These are phyloP conservation scores for Aureobasidium vineae DNA, from an alignment of 2,329 filamentous ascomycete species.

Conservation along the genomic window DNA sequence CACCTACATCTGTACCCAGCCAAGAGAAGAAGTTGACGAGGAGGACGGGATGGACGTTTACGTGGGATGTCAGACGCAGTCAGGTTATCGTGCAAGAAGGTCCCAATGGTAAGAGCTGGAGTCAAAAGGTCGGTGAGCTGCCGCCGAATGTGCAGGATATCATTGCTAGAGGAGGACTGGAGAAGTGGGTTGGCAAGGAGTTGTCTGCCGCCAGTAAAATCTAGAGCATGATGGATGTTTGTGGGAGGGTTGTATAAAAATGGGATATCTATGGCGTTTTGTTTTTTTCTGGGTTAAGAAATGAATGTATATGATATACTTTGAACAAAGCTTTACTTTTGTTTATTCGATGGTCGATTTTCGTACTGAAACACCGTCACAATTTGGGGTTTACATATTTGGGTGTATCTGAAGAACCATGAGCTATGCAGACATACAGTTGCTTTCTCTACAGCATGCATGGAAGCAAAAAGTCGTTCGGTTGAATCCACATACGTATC, in stretches of 20 bases:
- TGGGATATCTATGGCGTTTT: background rate
- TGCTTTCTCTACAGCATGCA: no score
- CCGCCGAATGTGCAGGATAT: slow-evolving; percentile 83
- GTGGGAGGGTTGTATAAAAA: background rate
- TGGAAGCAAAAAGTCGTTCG: no score
- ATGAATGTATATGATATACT: no score
- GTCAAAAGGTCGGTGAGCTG: slow-evolving; percentile 76
- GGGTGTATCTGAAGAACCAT: no score
- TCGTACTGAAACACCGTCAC: no score
- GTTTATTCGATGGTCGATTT: no score
- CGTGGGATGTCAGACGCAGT: slow-evolving; percentile 75
- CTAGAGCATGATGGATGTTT: background rate
- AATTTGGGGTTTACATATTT: no score
- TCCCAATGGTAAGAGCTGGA: slow-evolving; percentile 66
- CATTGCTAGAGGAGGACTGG: slow-evolving; percentile 72
- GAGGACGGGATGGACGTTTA: slow-evolving; percentile 77
- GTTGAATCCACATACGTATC: no score
- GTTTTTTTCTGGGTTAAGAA: background rate
- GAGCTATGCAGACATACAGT: no score
- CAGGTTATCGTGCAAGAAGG: slow-evolving; percentile 70
- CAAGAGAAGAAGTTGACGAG: slow-evolving; percentile 61
- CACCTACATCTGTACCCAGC: slow-evolving; percentile 37
- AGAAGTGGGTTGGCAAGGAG: slow-evolving; percentile 67
- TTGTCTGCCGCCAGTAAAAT: slow-evolving; percentile 7
- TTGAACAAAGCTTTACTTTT: no score